Percentiles rank a stretch among this genome's conserved stretches.
These are phyloP conservation scores for Xylariomycetidae sp. DNA, from an alignment of 2,329 filamentous ascomycete species.

Conservation along the genomic window DNA sequence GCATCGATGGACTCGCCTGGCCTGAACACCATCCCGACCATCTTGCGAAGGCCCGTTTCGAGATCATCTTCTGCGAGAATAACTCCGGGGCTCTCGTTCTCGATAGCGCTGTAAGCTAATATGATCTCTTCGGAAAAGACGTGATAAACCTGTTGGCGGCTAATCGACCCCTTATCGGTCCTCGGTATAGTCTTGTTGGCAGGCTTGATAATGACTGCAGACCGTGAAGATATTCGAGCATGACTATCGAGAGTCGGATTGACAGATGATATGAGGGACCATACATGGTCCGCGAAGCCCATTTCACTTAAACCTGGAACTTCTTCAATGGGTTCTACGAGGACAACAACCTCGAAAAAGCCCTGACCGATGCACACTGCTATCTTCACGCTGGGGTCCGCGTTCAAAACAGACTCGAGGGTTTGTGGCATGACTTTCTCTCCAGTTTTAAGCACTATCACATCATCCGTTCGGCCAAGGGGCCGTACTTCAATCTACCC, in stretches of 20 bases:
- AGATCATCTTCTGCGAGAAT: constrained; percentile 7
- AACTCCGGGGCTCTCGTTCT: constrained; percentile 2
- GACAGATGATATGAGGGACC: constrained; percentile 7
- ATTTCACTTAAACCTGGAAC: not conserved
- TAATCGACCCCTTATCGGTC: constrained; percentile 15
- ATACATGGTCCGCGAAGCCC: constrained; percentile 4
- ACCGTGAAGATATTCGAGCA: constrained; percentile 11
- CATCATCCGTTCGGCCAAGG: constrained; percentile 29
- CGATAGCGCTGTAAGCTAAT: constrained; percentile 15
- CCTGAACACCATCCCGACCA: too few relatives aligned
- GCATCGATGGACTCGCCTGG: too few relatives aligned
- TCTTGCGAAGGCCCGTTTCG: constrained; percentile 7
- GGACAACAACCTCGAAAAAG: constrained; percentile 13
- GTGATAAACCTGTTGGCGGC: constrained; percentile 10
- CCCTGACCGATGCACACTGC: constrained; percentile 13
- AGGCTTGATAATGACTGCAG: constrained; percentile 11
- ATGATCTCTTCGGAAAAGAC: constrained; percentile 15
- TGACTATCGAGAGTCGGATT: constrained; percentile 12
- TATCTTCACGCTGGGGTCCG: constrained; percentile 4
- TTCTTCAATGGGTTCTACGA: constrained; percentile 10
- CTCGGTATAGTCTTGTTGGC: constrained; percentile 10
- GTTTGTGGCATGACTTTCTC: constrained; percentile 14
- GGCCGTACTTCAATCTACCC: too few relatives aligned
- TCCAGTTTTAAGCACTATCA: constrained; percentile 15
- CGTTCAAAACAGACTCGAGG: constrained; percentile 8